phyloP scores from a whole-genome alignment of 176 grass and related monocot genomes.

The Eleusine coracana region DNA sequence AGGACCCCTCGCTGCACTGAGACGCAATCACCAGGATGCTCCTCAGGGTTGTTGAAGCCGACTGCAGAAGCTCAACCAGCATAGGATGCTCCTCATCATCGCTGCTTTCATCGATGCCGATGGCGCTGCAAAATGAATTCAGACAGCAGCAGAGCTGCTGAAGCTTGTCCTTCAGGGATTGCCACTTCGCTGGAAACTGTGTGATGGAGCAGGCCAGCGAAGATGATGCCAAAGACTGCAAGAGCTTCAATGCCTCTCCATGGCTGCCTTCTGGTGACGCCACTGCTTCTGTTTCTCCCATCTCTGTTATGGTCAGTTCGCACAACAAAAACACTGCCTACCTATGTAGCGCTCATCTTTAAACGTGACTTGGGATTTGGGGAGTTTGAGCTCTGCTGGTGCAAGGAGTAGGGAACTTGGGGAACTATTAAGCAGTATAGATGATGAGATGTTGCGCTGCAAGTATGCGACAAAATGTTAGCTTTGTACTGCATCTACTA shows the following conservation, averaged over 20 bases:
- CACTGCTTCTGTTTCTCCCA: slow-evolving; percentile 41
- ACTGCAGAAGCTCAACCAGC: slow-evolving; percentile 41
- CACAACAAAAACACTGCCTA: background rate
- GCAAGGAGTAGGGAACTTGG: background rate
- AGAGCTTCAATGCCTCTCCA: slow-evolving; percentile 41
- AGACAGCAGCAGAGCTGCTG: slow-evolving; percentile 57
- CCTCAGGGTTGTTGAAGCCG: slow-evolving; percentile 47
- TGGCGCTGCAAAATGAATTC: slow-evolving; percentile 13
- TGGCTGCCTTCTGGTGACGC: background rate
- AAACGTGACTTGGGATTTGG: slow-evolving; percentile 1
- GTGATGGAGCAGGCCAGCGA: slow-evolving; percentile 42
- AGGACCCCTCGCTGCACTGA: slow-evolving; percentile 64
- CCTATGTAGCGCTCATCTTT: slow-evolving; percentile 41
- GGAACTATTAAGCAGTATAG: slow-evolving; percentile 19
- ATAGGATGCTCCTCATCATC: background rate
- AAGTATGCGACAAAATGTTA: slow-evolving; percentile 32
- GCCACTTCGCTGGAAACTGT: slow-evolving; percentile 81
- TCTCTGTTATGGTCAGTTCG: slow-evolving; percentile 28
- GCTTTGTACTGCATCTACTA: slow-evolving; percentile 45
- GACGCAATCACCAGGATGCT: slow-evolving; percentile 42
- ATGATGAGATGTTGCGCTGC: slow-evolving; percentile 19
- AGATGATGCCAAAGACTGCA: slow-evolving; percentile 63
- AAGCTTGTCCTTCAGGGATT: slow-evolving; percentile 75
- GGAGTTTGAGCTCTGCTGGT: slow-evolving; percentile 24
- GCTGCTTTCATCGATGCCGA: too few species aligned